Base-by-base conservation (phyloP, 73 alveolate species). In the Durusdinium trenchii region DNA sequence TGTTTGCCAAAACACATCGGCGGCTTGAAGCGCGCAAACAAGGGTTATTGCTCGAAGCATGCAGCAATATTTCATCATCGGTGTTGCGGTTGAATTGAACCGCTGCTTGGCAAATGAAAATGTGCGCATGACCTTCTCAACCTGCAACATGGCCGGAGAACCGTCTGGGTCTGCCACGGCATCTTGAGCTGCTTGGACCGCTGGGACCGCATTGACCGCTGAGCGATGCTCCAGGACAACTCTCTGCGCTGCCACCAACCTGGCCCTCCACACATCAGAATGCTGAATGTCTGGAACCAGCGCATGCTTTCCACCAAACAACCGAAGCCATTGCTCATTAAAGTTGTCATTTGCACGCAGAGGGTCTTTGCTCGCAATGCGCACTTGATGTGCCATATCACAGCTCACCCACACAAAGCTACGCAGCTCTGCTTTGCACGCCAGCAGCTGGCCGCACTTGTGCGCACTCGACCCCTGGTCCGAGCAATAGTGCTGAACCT, bases 1-100 rank as follows among this genome's bases (percentile, higher is more conserved):
- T 12, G 28, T 54, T 54, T 45, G 75, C 64, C 35, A 10, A 81
- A 54, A 28, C 46, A 30, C 96, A 67, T 90, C 96, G 0, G 96
- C 96, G 6, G 96, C 96, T 45, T 90, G 96, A 86, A 90, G 62
- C 42, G 96, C 96, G 35, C 96, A 62, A 6, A 90, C 51, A 23
- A 90, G 52, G 0, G 96, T 86, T 16, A 64, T 62, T 14, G 96
- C 96, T 4, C 86, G 69, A 23, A 90, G 36, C 76, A 90, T 35
- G 86, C 96, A 90, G 57, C 62, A 54, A 47, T 90, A 90, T 75
- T 90, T 67, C 76, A 90, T n/a, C 96, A 90, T 67, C 1, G 96
- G 96, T 6, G 50, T 35, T 7, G 96, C 51, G 0, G 76, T 46
- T 54, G 96, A 90, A 50, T 90, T 86, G n/a, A 90, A 90, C 16